phyloP scores from a whole-genome alignment of 2,329 filamentous ascomycete genomes.

The Xylariomycetidae sp. region DNA sequence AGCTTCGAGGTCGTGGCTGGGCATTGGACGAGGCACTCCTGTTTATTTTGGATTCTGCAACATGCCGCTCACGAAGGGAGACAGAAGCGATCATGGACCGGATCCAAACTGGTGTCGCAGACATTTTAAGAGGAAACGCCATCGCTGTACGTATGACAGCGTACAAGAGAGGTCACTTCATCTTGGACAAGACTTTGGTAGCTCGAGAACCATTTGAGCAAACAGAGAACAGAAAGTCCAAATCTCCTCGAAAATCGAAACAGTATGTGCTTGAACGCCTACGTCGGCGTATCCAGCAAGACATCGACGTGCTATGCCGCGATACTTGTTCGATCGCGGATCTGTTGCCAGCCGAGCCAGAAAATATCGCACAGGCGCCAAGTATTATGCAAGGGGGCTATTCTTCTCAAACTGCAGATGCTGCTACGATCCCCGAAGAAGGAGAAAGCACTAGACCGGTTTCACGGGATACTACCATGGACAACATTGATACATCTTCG shows the following conservation, averaged over 20 bases:
- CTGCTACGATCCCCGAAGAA: too few relatives aligned
- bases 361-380: too few relatives aligned
- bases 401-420: conserved; percentile 4
- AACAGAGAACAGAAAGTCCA: conserved; percentile 25
- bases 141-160: conserved; percentile 42
- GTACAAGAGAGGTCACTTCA: conserved; percentile 48
- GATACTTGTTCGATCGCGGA: conserved; percentile 48
- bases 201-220: conserved; percentile 32
- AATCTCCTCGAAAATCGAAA: conserved; percentile 30
- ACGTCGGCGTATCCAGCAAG: conserved; percentile 40
- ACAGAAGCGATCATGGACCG: conserved; percentile 47
- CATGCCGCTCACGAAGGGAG: conserved; percentile 38
- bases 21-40: conserved; percentile 40
- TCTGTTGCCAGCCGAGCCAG: too few relatives aligned
- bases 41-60: conserved; percentile 37
- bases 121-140: conserved; percentile 43
- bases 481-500: too few relatives aligned
- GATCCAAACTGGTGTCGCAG: conserved; percentile 45
- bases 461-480: too few relatives aligned
- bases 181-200: conserved; percentile 45
- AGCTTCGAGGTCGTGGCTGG: conserved; percentile 44
- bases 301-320: conserved; percentile 45
- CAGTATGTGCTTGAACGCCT: conserved; percentile 37
- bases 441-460: too few relatives aligned
- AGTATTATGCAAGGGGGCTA: too few relatives aligned